Percentiles rank a stretch among this genome's conserved stretches.
Evolutionary conservation across 2,329 filamentous ascomycete species (phyloP).

Genomic region (Albophoma yamanashiensis): DNA sequence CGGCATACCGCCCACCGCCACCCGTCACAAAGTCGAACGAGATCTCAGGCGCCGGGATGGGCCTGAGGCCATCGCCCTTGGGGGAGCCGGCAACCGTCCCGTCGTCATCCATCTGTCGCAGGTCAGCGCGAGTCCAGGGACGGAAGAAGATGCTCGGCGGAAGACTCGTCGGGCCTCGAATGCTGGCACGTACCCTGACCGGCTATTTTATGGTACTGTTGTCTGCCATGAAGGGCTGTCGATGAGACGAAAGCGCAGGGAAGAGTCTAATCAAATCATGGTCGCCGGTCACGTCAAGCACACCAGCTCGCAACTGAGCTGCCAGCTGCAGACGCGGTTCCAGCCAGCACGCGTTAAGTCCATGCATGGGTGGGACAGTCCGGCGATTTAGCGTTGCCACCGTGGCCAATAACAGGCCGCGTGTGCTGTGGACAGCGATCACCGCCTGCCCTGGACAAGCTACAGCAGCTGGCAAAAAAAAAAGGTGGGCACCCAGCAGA

Average conservation of each 20-base stretch:
- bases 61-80: background rate
- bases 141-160: background rate
- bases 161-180: background rate
- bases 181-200: background rate
- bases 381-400: background rate
- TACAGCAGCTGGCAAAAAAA: background rate
- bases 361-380: background rate
- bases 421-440: background rate
- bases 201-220: background rate
- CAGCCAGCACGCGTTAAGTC: background rate
- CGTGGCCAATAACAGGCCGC: background rate
- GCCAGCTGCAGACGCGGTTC: background rate
- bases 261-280: background rate
- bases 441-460: background rate
- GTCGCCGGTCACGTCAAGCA: background rate
- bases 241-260: background rate
- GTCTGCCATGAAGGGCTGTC: background rate
- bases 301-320: background rate
- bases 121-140: background rate
- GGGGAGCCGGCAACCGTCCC: background rate
- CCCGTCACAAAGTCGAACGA: conserved; percentile 6
- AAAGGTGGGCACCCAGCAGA: background rate
- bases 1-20: background rate
- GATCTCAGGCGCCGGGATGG: conserved; percentile 1
- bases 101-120: conserved; percentile 9